These are phyloP conservation scores for Barnettozyma sucrosica DNA, from an alignment of 805 yeast species.

Conservation along the genomic window DNA sequence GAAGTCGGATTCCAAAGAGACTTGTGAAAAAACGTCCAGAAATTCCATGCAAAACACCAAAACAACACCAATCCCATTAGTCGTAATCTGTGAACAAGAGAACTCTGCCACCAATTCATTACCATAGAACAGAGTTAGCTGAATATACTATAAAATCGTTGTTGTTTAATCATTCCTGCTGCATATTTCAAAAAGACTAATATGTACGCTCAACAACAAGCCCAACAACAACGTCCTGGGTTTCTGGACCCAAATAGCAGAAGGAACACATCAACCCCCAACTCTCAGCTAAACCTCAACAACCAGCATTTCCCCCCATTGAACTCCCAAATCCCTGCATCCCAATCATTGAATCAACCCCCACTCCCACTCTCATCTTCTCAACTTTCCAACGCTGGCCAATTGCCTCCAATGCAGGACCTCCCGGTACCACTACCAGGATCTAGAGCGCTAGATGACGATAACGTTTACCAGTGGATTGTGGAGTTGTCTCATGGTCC, in stretches of 20 bases:
- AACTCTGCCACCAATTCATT: neutral
- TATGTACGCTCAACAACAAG: constrained; percentile 1
- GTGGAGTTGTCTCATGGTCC: constrained; percentile 85
- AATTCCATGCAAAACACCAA: neutral
- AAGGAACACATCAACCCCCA: constrained; percentile 9
- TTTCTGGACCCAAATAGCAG: constrained; percentile 11
- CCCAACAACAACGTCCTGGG: constrained; percentile 18
- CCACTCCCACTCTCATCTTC: constrained; percentile 4
- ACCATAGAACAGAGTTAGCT: neutral
- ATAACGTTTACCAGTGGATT: constrained; percentile 85
- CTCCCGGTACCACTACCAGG: constrained; percentile 14
- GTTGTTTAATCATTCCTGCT: neutral
- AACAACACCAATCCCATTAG: neutral
- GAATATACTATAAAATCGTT: neutral
- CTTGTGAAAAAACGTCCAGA: neutral
- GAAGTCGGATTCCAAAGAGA: neutral
- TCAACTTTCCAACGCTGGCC: neutral
- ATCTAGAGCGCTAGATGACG: constrained; percentile 56
- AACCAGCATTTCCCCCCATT: constrained; percentile 19
- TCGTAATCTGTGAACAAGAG: neutral
- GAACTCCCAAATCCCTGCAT: constrained; percentile 4
- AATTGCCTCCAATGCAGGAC: constrained; percentile 5
- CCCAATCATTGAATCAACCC: constrained; percentile 8
- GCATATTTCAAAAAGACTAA: neutral
- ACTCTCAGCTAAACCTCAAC: constrained; percentile 2